phyloP scores from a whole-genome alignment of 306 rosid species.

The Inga leiocalycina region DNA sequence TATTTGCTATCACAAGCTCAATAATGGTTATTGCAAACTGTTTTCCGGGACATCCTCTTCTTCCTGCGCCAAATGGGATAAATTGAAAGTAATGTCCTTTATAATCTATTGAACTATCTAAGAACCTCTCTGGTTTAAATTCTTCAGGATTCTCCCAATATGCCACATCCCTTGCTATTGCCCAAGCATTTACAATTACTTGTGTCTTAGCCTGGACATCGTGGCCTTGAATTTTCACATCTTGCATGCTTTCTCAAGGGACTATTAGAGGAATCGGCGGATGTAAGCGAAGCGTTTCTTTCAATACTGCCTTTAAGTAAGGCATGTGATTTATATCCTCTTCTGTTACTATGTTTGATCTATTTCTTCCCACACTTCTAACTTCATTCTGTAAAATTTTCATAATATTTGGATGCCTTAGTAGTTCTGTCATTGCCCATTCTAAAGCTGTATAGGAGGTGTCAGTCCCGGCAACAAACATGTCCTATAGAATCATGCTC shows the following conservation, averaged over 20 bases:
- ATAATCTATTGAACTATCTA: slow-evolving; percentile 34
- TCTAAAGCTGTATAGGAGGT: slow-evolving; percentile 48
- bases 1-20: slow-evolving; percentile 44
- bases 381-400: slow-evolving; percentile 43
- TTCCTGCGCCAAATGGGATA: slow-evolving; percentile 43
- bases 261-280: slow-evolving; percentile 49
- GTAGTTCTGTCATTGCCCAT: slow-evolving; percentile 54
- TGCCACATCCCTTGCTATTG: slow-evolving; percentile 39
- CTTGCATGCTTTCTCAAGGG: slow-evolving; percentile 42
- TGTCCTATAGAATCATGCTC: slow-evolving; percentile 20
- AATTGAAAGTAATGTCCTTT: slow-evolving; percentile 43
- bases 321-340: slow-evolving; percentile 42
- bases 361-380: slow-evolving; percentile 13
- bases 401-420: slow-evolving; percentile 48
- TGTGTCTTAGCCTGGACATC: slow-evolving; percentile 15
- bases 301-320: slow-evolving; percentile 53
- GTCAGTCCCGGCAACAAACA: slow-evolving; percentile 56
- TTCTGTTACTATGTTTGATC: slow-evolving; percentile 31
- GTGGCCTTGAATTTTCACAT: slow-evolving; percentile 15
- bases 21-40: slow-evolving; percentile 28
- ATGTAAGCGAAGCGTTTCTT: slow-evolving; percentile 47
- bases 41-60: slow-evolving; percentile 46
- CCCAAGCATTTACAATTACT: slow-evolving; percentile 40
- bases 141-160: slow-evolving; percentile 41
- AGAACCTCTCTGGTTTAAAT: slow-evolving; percentile 48